Conservation (phyloP, 1,284 basidiomycete species). For the Apiotrichum gracile region DNA sequence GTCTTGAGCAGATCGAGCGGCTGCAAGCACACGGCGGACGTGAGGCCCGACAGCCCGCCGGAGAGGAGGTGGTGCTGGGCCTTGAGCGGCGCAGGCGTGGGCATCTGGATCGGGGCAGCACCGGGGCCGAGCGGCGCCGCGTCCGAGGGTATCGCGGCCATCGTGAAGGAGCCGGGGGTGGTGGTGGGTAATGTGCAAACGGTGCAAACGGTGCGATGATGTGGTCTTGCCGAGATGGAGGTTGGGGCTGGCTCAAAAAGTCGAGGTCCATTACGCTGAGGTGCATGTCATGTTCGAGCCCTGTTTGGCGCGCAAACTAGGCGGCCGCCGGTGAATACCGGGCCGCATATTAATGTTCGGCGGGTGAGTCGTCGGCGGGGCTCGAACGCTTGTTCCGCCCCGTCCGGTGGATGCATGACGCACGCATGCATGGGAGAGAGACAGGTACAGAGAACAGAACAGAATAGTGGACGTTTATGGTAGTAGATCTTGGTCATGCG, state of each 20-base stretch:
- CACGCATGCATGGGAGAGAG: too few relatives aligned
- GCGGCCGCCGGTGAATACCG: background rate
- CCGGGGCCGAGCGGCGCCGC: background rate
- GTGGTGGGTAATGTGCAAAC: background rate
- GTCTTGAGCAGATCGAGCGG: slow-evolving; percentile 78
- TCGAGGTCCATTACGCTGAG: too few relatives aligned
- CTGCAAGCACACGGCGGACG: slow-evolving; percentile 43
- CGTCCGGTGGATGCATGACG: too few relatives aligned
- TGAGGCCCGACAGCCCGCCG: slow-evolving; percentile 45
- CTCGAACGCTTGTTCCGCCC: too few relatives aligned
- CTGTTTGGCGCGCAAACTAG: too few relatives aligned
- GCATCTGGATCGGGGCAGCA: slow-evolving; percentile 7
- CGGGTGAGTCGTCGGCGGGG: too few relatives aligned
- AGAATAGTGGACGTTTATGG: too few relatives aligned
- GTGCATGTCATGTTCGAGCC: too few relatives aligned
- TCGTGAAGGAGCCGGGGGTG: background rate
- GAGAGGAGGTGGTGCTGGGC: slow-evolving; percentile 45
- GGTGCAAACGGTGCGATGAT: background rate
- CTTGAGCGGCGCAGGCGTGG: slow-evolving; percentile 12
- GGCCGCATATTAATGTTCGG: too few relatives aligned
- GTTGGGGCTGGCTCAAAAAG: background rate
- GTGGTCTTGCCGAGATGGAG: background rate
- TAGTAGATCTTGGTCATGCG: too few relatives aligned
- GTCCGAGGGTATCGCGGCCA: background rate
- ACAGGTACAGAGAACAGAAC: too few relatives aligned